These are phyloP conservation scores for Trichaptum fuscoviolaceum DNA, from an alignment of 768 basidiomycete species.

Conservation along the genomic window DNA sequence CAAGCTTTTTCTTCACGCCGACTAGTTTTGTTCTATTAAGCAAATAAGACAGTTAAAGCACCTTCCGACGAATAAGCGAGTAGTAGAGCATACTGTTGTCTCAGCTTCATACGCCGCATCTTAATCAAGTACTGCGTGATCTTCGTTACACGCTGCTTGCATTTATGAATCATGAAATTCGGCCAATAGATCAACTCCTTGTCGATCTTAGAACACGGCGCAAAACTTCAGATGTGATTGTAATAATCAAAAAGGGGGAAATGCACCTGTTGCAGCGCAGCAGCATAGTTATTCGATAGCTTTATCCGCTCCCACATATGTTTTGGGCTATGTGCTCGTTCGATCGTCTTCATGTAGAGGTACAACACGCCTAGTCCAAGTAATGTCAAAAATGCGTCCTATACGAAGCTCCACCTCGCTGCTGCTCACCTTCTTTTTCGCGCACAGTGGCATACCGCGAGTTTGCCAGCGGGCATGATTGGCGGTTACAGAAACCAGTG, in stretches of 20 bases:
- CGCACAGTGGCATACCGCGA: constrained; percentile 97
- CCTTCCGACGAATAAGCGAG: neutral
- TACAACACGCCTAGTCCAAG: constrained; percentile 67
- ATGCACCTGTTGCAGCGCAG: constrained; percentile 88
- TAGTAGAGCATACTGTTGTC: constrained; percentile 62
- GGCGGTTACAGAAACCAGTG: constrained; percentile 90
- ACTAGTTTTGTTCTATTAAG: constrained; percentile 79
- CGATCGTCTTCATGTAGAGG: constrained; percentile 95
- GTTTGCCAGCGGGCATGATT: constrained; percentile 97
- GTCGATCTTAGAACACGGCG: constrained; percentile 64
- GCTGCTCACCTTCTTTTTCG: constrained; percentile 75
- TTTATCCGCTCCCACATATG: constrained; percentile 98
- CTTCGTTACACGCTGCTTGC: constrained; percentile 98
- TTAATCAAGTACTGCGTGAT: constrained; percentile 99
- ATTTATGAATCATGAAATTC: constrained; percentile 95
- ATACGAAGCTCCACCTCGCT: neutral
- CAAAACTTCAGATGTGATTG: neutral
- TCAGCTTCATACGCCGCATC: constrained; percentile 86
- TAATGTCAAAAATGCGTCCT: neutral
- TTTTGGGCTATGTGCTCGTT: constrained; percentile 92
- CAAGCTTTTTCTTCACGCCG: constrained; percentile 95
- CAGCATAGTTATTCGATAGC: constrained; percentile 90
- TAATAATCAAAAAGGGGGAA: constrained; percentile 1
- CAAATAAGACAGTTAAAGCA: neutral
- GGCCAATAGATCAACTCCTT: constrained; percentile 97